Conservation (phyloP, 2,329 filamentous ascomycete genomes). For the Aureobasidium sp. region DNA sequence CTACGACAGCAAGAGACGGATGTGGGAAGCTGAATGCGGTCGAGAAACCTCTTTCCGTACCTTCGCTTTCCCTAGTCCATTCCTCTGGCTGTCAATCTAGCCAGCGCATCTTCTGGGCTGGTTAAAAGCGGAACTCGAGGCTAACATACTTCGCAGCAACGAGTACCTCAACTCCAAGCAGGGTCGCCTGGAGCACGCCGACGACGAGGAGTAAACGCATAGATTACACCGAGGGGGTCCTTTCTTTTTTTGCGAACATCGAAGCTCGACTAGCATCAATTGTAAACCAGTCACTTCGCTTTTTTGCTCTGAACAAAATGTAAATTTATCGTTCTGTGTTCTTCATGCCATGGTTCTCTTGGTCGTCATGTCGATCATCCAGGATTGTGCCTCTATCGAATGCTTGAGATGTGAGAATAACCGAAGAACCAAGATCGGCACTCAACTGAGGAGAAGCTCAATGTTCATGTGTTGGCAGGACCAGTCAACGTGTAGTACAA, state of each 20-base stretch:
- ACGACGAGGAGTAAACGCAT: slow-evolving; percentile 32
- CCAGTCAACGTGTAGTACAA: not conserved
- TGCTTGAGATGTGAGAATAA: not conserved
- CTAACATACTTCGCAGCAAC: slow-evolving; percentile 47
- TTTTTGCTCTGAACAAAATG: not conserved
- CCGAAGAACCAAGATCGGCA: not conserved
- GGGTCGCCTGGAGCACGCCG: slow-evolving; percentile 49
- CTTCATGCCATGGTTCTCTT: not conserved
- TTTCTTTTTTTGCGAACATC: not conserved
- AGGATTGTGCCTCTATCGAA: not conserved
- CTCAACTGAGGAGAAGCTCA: not conserved
- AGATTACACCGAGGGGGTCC: not conserved
- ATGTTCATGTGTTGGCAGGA: not conserved
- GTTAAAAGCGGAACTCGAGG: not conserved
- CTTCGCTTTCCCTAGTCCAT: not conserved
- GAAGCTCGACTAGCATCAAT: slow-evolving; percentile 10
- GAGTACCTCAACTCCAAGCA: slow-evolving; percentile 75
- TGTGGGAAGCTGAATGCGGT: not conserved
- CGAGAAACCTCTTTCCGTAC: not conserved
- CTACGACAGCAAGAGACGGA: slow-evolving; percentile 11
- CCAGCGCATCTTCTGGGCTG: not conserved
- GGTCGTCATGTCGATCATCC: not conserved
- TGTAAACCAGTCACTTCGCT: slow-evolving; percentile 8
- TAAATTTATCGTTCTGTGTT: not conserved
- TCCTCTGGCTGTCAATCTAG: not conserved